phyloP scores from a whole-genome alignment of 202 grass and related monocot genomes.

The Saccharum hybrid region DNA sequence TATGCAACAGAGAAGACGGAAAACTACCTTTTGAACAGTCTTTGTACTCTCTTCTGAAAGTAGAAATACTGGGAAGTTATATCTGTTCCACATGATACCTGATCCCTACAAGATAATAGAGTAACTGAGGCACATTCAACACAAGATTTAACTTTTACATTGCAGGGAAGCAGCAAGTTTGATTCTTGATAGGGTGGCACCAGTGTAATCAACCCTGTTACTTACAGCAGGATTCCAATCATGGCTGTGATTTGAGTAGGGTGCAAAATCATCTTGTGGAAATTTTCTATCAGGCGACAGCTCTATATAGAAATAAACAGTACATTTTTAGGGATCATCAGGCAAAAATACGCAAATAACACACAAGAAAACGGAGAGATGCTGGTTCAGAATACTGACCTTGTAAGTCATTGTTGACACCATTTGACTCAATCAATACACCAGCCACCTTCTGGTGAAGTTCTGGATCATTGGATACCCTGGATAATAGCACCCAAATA shows the following conservation, averaged over 20 bases:
- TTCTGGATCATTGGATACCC: constrained; percentile 74
- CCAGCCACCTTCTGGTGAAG: constrained; percentile 77
- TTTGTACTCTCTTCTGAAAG: constrained; percentile 66
- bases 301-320: constrained; percentile 54
- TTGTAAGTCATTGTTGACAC: constrained; percentile 48
- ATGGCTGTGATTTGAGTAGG: constrained; percentile 82
- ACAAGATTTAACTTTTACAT: constrained; percentile 10
- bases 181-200: constrained; percentile 21
- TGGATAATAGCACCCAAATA: constrained; percentile 42
- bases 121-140: constrained; percentile 34
- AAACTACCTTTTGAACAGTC: constrained; percentile 71
- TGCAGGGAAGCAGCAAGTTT: neutral
- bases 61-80: constrained; percentile 94
- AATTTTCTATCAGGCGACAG: constrained; percentile 92
- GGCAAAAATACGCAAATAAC: constrained; percentile 19
- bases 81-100: constrained; percentile 88
- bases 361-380: constrained; percentile 18
- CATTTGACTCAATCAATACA: constrained; percentile 84
- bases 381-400: constrained; percentile 47
- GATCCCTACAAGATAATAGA: constrained; percentile 72
- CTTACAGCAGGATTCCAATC: constrained; percentile 97
- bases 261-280: constrained; percentile 87
- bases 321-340: constrained; percentile 19
- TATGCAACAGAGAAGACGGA: neutral
- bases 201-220: constrained; percentile 45